Conservation (phyloP, 1,139 yeast species). For the Taphrina pruni region DNA sequence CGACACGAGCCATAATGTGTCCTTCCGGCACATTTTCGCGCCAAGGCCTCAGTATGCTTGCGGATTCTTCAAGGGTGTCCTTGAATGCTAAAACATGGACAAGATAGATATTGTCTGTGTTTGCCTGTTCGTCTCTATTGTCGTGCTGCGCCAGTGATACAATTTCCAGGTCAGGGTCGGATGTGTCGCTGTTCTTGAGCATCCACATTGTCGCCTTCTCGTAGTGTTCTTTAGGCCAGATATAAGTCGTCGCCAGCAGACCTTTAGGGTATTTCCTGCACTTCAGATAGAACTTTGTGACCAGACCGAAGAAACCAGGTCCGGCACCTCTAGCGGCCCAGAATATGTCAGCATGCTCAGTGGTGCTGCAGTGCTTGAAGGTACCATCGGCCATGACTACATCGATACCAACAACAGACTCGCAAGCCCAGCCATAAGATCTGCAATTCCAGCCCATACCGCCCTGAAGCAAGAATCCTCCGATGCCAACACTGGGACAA, state of each 20-base stretch:
- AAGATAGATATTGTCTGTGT: constrained; percentile 6
- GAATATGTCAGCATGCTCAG: background rate
- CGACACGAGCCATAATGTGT: constrained; percentile 6
- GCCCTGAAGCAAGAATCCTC: constrained; percentile 5
- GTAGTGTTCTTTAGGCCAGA: background rate
- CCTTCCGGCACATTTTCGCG: background rate
- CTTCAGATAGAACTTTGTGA: constrained; percentile 4
- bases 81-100: constrained; percentile 6
- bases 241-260: background rate
- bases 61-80: constrained; percentile 1
- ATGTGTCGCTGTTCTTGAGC: background rate
- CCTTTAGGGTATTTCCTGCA: constrained; percentile 1
- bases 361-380: background rate
- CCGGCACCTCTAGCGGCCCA: constrained; percentile 3
- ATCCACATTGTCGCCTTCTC: constrained; percentile 2
- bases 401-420: background rate
- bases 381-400: constrained; percentile 5
- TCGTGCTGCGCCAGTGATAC: constrained; percentile 8
- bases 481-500: constrained; percentile 2
- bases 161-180: constrained; percentile 3
- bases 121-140: background rate
- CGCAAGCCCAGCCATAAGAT: constrained; percentile 14
- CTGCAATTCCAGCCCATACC: constrained; percentile 14
- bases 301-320: constrained; percentile 2
- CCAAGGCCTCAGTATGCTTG: background rate